Evolutionary conservation across 2,329 filamentous ascomycete species (phyloP).

Genomic region (Pestalotiopsis sp.): DNA sequence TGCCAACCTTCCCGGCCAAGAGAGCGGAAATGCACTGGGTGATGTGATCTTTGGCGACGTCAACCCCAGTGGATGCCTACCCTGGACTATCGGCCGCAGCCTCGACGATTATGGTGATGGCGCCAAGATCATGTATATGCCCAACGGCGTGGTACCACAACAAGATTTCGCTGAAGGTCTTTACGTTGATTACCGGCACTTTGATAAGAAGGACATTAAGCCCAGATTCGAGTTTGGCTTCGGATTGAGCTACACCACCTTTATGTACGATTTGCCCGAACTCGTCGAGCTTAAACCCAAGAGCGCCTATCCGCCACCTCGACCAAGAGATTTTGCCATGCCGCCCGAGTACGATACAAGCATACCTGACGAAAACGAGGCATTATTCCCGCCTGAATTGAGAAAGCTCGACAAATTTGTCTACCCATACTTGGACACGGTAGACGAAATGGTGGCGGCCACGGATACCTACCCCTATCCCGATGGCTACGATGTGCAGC

Average conservation of each 20-base stretch:
- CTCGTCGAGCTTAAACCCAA: constrained; percentile 50
- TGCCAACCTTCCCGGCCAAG: constrained; percentile 84
- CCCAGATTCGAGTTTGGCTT: constrained; percentile 87
- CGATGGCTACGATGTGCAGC: constrained; percentile 51
- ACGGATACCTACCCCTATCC: constrained; percentile 49
- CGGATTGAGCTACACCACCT: constrained; percentile 79
- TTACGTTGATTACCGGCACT: constrained; percentile 87
- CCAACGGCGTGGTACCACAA: constrained; percentile 71
- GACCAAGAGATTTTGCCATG: constrained; percentile 39
- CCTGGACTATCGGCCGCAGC: constrained; percentile 80
- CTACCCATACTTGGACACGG: constrained; percentile 66
- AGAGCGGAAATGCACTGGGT: constrained; percentile 78
- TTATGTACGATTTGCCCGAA: constrained; percentile 58
- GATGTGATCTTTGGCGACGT: constrained; percentile 78
- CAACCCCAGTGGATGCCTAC: constrained; percentile 79
- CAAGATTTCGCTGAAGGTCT: constrained; percentile 82
- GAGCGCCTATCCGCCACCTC: constrained; percentile 35
- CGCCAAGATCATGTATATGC: constrained; percentile 67
- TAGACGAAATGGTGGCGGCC: constrained; percentile 42
- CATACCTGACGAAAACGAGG: constrained; percentile 55
- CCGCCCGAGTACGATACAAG: constrained; percentile 56
- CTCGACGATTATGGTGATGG: constrained; percentile 75
- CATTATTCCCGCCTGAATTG: constrained; percentile 61
- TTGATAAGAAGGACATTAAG: constrained; percentile 72
- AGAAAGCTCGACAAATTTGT: constrained; percentile 67